Base-by-base conservation (phyloP, 176 grass and related monocot species). In the Carex cristatella region DNA sequence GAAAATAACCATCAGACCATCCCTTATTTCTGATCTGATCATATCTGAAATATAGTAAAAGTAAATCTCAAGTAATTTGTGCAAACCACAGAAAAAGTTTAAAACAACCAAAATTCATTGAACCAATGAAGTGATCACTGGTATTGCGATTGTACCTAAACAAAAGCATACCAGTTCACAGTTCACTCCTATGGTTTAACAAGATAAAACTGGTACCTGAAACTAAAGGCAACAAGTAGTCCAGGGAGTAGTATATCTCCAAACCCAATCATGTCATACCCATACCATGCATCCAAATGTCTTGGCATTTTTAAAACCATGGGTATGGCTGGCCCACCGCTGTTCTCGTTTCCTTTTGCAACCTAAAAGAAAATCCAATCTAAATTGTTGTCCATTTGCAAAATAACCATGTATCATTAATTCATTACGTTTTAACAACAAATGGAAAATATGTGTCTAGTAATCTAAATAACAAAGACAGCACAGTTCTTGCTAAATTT, bases 221-320 rank as follows among this genome's bases (percentile, higher is more conserved):
- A 93, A 91, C 88, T 94, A 72, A 99, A 99, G 84, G 90, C 87
- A 85, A 95, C 88, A 85, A 99, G 93, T n/a, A 99, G 86, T 35
- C 96, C 96, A 1, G 96, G 96, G 71, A 99, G 92, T 86, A 99
- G 93, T 73, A 95, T 92, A 85, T 99, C 96, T 3, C 96, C 96
- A 84, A 99, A 99, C 19, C 96, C 96, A 77, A 99, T 95, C 96
- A 99, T 94, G 84, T 95, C 88, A 44, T 95, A 95, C 15, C 96
- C 96, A 58, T 90, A 88, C 93, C 93, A 99, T 23, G 93, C 66
- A 88, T 99, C 93, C 33, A 92, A 92, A 84, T 94, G 84, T 88
- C 88, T 99, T 28, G 93, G 96, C 85, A 99, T 90, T 88, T 91
- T 99, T 81, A 99, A 51, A 48, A 99, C 88, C 96, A 99, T 99